Percentiles rank a stretch among this genome's conserved stretches.
phyloP scores from a whole-genome alignment of 2,329 filamentous ascomycete species.

The Pseudohalonectria lignicola region DNA sequence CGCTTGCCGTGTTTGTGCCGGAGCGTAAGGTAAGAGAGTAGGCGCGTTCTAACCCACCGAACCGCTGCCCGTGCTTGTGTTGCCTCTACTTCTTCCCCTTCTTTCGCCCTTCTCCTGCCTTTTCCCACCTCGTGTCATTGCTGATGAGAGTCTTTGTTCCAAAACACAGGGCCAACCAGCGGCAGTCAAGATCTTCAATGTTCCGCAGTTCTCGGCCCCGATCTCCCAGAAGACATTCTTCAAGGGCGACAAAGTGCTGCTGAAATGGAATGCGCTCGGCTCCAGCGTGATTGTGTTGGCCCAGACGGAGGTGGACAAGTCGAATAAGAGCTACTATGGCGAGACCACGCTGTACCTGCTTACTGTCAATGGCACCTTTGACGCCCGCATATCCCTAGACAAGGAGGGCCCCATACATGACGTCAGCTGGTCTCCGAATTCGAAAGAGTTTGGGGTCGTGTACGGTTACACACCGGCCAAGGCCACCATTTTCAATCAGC shows the following conservation, averaged over 20 bases:
- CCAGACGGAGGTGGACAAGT: slow-evolving; percentile 96
- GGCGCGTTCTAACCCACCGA: too few relatives aligned
- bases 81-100: neutral
- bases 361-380: slow-evolving; percentile 82
- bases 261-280: slow-evolving; percentile 94
- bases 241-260: slow-evolving; percentile 97
- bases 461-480: slow-evolving; percentile 99
- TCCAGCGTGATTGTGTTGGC: slow-evolving; percentile 89
- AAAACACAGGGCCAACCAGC: slow-evolving; percentile 70
- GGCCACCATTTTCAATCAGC: slow-evolving; percentile 93
- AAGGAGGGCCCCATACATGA: slow-evolving; percentile 96
- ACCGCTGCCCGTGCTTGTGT: too few relatives aligned
- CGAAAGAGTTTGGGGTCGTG: slow-evolving; percentile 92
- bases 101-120: neutral
- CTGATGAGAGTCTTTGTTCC: slow-evolving; percentile 8
- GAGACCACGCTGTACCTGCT: slow-evolving; percentile 95
- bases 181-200: slow-evolving; percentile 85
- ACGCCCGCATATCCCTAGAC: slow-evolving; percentile 83
- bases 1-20: slow-evolving; percentile 88
- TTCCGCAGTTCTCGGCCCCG: slow-evolving; percentile 71
- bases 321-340: slow-evolving; percentile 98
- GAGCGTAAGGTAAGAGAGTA: slow-evolving; percentile 88
- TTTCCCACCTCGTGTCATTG: neutral
- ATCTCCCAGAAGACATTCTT: slow-evolving; percentile 98
- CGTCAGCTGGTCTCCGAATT: slow-evolving; percentile 96